These are phyloP conservation scores for Phytophthora pinifolia DNA, from an alignment of 352 stramenopile species.

Conservation along the genomic window DNA sequence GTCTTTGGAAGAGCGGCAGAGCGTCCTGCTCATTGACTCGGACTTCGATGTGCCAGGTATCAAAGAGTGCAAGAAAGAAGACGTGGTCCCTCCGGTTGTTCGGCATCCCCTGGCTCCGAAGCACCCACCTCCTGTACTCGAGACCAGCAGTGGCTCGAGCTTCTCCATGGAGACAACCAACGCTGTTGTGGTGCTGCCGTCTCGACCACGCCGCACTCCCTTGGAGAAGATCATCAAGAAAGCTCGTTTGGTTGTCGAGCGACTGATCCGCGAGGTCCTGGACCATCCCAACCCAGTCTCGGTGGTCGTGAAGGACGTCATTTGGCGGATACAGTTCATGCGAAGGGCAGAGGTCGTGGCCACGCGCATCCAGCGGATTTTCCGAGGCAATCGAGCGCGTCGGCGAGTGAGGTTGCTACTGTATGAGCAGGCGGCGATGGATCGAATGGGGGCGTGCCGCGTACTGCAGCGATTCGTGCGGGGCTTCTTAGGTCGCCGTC, in stretches of 20 bases:
- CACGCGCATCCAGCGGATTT: constrained; percentile 64
- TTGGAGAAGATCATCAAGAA: constrained; percentile 22
- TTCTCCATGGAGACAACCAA: constrained; percentile 23
- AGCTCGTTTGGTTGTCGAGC: not conserved
- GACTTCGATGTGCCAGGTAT: constrained; percentile 70
- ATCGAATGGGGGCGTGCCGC: constrained; percentile 33
- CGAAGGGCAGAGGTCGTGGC: constrained; percentile 52
- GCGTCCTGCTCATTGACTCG: constrained; percentile 45
- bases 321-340: constrained; percentile 66
- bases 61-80: constrained; percentile 52
- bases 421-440: constrained; percentile 41
- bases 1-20: constrained; percentile 47
- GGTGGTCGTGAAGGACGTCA: constrained; percentile 42
- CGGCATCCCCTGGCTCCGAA: constrained; percentile 61
- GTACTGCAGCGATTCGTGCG: constrained; percentile 56
- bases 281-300: constrained; percentile 48
- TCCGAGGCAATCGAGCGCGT: constrained; percentile 61
- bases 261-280: constrained; percentile 13
- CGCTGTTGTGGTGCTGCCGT: constrained; percentile 21
- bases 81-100: constrained; percentile 10
- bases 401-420: constrained; percentile 39
- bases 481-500: constrained; percentile 53
- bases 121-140: constrained; percentile 28
- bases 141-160: not conserved
- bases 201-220: not conserved